Evolutionary conservation across 441 rosid genomes (phyloP), one percentile per base, ranked within the genome.

Genomic region (Isatis lusitanica): DNA sequence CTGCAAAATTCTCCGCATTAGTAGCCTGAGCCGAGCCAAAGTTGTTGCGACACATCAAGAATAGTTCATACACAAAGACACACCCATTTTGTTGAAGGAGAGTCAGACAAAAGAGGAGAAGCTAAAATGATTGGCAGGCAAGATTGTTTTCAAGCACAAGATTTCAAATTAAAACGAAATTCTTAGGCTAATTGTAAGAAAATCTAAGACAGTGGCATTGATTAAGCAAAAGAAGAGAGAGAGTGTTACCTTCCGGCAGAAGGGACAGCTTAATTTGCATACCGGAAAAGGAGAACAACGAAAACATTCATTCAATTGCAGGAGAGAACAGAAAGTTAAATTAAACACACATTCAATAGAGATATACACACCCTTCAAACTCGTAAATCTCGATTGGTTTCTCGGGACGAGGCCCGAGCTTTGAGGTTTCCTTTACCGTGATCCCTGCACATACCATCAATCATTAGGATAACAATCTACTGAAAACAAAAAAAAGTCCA

Each of bases 341-440:
- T 1, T n/a, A 79, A 50, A 30, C 35, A 63, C 30, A 33, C 16
- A 44, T n/a, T 51, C n/a, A 50, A 51, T 4, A 63, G 44, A 70
- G 47, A 52, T 57, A 65, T 61, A 62, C 67, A 77, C 61, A 92
- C 98, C 98, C 80, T 86, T 92, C 98, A 81, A 90, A 94, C 78
- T 94, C 98, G 30, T 94, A 94, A 35, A 92, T 88, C 86, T 90
- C 97, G 5, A 94, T 90, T n/a, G 97, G 95, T 75, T 89, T 90
- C 81, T 90, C 94, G 6, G 98, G 98, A 18, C 94, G 94, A 76
- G 91, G 90, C 16, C 98, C 97, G 11, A 87, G 8, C 73, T 88
- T 94, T 42, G 97, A 79, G 40, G 82, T 77, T 85, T 94, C 98
- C 81, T 90, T 94, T 47, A 94, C 75, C 48, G 85, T 90, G 18